A percentile compares a stretch with the other conserved stretches of the same genome.
phyloP scores from a whole-genome alignment of 805 yeast genomes.

The Candida endomychidarum region DNA sequence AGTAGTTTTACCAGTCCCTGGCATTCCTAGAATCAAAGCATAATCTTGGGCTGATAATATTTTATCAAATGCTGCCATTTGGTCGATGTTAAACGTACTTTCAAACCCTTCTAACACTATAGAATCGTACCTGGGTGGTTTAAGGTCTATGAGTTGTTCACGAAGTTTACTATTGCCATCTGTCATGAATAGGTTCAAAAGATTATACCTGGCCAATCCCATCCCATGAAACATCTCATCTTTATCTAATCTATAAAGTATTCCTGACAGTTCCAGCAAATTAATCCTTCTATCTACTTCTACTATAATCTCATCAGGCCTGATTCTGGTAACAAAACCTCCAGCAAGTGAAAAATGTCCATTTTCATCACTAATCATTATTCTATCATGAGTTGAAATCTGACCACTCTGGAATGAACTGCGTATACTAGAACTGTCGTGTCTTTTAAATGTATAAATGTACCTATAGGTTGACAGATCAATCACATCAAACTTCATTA shows the following conservation, averaged over 20 bases:
- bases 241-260: conserved; percentile 67
- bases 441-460: conserved; percentile 51
- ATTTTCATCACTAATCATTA: conserved; percentile 73
- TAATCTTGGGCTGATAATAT: conserved; percentile 71
- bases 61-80: conserved; percentile 62
- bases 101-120: conserved; percentile 10
- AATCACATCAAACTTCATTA: conserved; percentile 28
- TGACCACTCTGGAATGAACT: conserved; percentile 42
- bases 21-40: conserved; percentile 89
- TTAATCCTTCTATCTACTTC: conserved; percentile 53
- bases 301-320: conserved; percentile 45
- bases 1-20: conserved; percentile 80
- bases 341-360: conserved; percentile 75
- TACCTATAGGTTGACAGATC: conserved; percentile 28
- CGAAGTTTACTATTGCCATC: conserved; percentile 49
- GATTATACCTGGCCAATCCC: conserved; percentile 72
- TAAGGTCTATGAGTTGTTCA: conserved; percentile 53
- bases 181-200: conserved; percentile 63
- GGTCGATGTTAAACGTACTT: conserved; percentile 64
- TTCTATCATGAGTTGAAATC: conserved; percentile 56
- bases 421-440: conserved; percentile 9
- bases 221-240: conserved; percentile 77
- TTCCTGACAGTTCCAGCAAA: conserved; percentile 10
- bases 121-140: conserved; percentile 44
- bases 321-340: conserved; percentile 54